phyloP scores from a whole-genome alignment of 345 rosid genomes.

The Orychophragmus violaceus region DNA sequence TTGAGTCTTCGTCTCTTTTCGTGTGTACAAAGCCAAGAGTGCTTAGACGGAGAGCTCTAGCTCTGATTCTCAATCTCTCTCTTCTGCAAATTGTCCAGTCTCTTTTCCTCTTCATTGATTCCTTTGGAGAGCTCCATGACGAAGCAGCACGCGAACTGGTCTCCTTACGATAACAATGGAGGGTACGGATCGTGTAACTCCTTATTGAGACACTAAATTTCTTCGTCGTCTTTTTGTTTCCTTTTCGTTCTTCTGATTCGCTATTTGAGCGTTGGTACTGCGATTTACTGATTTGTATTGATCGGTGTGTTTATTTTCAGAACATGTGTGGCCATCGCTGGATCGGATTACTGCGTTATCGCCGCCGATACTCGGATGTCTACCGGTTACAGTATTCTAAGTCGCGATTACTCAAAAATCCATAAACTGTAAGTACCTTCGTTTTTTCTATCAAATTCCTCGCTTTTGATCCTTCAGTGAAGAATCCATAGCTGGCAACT shows the following conservation, averaged over 20 bases:
- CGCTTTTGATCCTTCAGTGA: not conserved
- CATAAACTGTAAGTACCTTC: constrained; percentile 54
- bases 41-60: not conserved
- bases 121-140: constrained; percentile 40
- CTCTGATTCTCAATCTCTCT: not conserved
- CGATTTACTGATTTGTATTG: not conserved
- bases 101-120: not conserved
- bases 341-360: constrained; percentile 88
- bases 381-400: constrained; percentile 81
- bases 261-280: not conserved
- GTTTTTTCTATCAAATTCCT: not conserved
- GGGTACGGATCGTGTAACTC: constrained; percentile 46
- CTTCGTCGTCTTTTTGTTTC: not conserved
- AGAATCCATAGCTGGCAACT: not conserved
- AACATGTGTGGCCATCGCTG: constrained; percentile 90
- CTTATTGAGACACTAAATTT: not conserved
- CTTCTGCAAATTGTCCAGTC: not conserved
- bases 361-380: constrained; percentile 98
- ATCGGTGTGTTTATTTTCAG: constrained; percentile 29
- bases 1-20: not conserved
- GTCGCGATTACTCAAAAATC: constrained; percentile 90
- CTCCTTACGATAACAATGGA: constrained; percentile 98
- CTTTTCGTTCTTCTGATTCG: not conserved
- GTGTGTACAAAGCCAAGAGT: constrained; percentile 29
- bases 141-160: constrained; percentile 77